phyloP scores from a whole-genome alignment of 345 rosid genomes.

The Noccaea bulbosa region DNA sequence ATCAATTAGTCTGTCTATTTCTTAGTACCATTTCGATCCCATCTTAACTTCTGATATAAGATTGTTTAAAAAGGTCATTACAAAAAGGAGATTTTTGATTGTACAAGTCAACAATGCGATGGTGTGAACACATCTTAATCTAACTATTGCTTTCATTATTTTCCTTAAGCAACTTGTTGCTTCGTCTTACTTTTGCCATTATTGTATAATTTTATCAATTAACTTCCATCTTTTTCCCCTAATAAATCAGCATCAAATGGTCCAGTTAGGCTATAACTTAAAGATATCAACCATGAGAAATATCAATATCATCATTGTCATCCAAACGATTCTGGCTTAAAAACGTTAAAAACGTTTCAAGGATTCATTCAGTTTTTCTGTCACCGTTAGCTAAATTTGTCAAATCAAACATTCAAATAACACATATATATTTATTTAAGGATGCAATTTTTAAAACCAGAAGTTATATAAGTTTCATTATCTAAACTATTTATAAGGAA shows the following conservation, averaged over 20 bases:
- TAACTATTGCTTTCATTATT: constrained; percentile 18
- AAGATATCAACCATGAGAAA: background rate
- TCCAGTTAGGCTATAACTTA: background rate
- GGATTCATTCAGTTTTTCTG: constrained; percentile 9
- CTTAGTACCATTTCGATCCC: no score
- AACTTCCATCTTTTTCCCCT: background rate
- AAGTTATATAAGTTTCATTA: background rate
- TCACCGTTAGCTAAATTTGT: background rate
- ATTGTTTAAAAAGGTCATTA: no score
- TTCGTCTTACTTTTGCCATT: constrained; percentile 2
- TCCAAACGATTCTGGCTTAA: no score
- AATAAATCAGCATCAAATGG: background rate
- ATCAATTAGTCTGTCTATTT: no score
- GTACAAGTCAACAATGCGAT: constrained; percentile 22
- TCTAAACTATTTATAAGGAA: background rate
- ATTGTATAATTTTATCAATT: constrained; percentile 1
- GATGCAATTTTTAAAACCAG: background rate
- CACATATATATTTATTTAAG: background rate
- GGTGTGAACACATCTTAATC: constrained; percentile 36
- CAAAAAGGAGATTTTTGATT: background rate
- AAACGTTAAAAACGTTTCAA: background rate
- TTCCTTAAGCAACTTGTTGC: constrained; percentile 30
- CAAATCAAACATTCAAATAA: background rate
- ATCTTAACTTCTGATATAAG: no score
- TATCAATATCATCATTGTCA: background rate